Evolutionary conservation across 257 asterid species (phyloP).

Genomic region (Jacaranda copaia): DNA sequence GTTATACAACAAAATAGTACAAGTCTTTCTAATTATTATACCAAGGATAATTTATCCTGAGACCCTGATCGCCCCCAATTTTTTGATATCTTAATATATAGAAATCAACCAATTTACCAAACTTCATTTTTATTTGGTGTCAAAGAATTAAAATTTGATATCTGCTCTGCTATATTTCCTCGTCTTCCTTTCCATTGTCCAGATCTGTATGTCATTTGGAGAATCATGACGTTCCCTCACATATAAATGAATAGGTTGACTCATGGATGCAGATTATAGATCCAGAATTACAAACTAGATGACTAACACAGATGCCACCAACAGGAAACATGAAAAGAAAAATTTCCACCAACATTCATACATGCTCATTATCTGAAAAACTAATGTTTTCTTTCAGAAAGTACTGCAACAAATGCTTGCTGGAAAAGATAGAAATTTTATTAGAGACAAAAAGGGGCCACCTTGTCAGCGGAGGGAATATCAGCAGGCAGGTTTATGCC

Average conservation of each 20-base stretch:
- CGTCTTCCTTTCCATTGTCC: background rate
- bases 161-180: background rate
- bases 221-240: background rate
- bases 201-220: background rate
- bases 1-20: background rate
- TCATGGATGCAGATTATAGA: background rate
- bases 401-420: slow-evolving; percentile 3
- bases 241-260: background rate
- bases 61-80: too few species aligned
- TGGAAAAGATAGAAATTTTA: slow-evolving; percentile 18
- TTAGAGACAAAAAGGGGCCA: slow-evolving; percentile 27
- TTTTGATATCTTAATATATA: too few species aligned
- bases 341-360: background rate
- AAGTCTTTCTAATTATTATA: background rate
- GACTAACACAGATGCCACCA: background rate
- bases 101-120: too few species aligned
- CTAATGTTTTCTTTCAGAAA: background rate
- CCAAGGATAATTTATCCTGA: background rate
- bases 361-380: background rate
- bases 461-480: slow-evolving; percentile 55
- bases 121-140: too few species aligned
- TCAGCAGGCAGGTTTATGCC: slow-evolving; percentile 46
- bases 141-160: too few species aligned
- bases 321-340: background rate
- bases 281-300: too few species aligned